These are phyloP conservation scores for Penicillium ucsense DNA, from an alignment of 495 filamentous ascomycete genomes.

Conservation along the genomic window DNA sequence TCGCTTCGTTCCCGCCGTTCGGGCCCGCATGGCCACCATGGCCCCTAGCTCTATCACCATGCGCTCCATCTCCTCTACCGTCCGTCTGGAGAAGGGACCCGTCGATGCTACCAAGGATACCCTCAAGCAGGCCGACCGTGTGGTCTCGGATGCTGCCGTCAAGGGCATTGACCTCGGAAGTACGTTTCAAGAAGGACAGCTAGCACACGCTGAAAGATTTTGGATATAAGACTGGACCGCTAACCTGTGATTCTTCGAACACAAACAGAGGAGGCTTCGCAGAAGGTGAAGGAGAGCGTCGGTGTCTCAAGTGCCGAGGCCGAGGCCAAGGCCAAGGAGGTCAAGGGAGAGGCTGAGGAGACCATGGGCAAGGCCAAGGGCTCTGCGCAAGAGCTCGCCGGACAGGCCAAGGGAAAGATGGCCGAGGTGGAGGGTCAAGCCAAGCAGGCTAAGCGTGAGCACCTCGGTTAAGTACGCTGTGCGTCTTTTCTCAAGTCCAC, in stretches of 20 bases:
- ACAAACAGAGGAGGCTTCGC: constrained; percentile 34
- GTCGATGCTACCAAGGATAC: constrained; percentile 47
- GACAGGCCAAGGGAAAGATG: constrained; percentile 33
- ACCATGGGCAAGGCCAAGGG: constrained; percentile 27
- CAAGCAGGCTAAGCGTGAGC: constrained; percentile 26
- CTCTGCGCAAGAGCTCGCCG: constrained; percentile 29
- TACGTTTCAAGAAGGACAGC: constrained; percentile 21
- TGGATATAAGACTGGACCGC: background rate
- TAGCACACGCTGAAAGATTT: background rate
- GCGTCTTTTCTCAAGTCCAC: background rate
- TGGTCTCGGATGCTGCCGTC: constrained; percentile 43
- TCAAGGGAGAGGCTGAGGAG: constrained; percentile 34
- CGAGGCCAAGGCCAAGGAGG: constrained; percentile 21
- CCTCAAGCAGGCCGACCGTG: constrained; percentile 44
- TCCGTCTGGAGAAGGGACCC: constrained; percentile 22
- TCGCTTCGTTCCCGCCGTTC: constrained; percentile 16
- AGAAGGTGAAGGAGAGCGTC: constrained; percentile 31
- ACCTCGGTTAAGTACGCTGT: constrained; percentile 5
- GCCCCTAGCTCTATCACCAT: constrained; percentile 10
- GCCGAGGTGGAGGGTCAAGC: constrained; percentile 34
- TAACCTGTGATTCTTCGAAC: constrained; percentile 1
- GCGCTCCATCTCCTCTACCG: constrained; percentile 25
- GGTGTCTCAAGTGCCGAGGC: constrained; percentile 24
- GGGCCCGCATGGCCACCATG: constrained; percentile 10
- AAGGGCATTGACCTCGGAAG: constrained; percentile 53